Conservation (phyloP, 2,329 filamentous ascomycete genomes). For the Sclerotinia minor region DNA sequence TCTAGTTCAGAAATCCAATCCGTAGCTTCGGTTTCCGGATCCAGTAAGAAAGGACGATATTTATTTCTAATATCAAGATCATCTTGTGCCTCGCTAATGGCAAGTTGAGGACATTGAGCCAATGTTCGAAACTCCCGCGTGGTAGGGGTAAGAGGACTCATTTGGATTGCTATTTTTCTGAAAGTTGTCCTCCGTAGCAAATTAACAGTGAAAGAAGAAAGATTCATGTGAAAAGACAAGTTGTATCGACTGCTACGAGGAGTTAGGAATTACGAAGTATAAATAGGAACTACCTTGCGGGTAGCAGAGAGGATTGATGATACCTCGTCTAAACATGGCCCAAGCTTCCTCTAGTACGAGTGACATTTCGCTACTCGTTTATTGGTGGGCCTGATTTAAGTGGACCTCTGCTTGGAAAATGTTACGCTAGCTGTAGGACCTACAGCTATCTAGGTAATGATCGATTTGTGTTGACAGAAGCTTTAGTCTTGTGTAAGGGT, state of each 20-base stretch:
- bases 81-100: slow-evolving; percentile 14
- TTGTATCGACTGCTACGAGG: not conserved
- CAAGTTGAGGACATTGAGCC: slow-evolving; percentile 14
- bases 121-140: slow-evolving; percentile 14
- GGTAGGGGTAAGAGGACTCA: slow-evolving; percentile 1
- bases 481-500: too few species aligned
- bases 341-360: not conserved
- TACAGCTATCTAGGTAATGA: not conserved
- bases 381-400: slow-evolving; percentile 6
- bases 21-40: slow-evolving; percentile 40
- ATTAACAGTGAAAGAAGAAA: not conserved
- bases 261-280: not conserved
- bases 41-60: slow-evolving; percentile 59
- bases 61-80: slow-evolving; percentile 39
- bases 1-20: slow-evolving; percentile 62
- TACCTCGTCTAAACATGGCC: slow-evolving; percentile 3
- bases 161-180: not conserved
- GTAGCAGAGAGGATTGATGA: slow-evolving; percentile 1
- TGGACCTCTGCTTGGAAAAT: not conserved
- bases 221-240: not conserved
- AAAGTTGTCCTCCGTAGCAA: not conserved
- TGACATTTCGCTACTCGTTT: slow-evolving; percentile 2
- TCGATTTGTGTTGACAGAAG: not conserved
- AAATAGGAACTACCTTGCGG: not conserved
- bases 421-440: not conserved